A percentile compares a stretch with the other conserved stretches of the same genome.
phyloP scores from a whole-genome alignment of 2,329 filamentous ascomycete species.

The Colletotrichum gloeosporioides region DNA sequence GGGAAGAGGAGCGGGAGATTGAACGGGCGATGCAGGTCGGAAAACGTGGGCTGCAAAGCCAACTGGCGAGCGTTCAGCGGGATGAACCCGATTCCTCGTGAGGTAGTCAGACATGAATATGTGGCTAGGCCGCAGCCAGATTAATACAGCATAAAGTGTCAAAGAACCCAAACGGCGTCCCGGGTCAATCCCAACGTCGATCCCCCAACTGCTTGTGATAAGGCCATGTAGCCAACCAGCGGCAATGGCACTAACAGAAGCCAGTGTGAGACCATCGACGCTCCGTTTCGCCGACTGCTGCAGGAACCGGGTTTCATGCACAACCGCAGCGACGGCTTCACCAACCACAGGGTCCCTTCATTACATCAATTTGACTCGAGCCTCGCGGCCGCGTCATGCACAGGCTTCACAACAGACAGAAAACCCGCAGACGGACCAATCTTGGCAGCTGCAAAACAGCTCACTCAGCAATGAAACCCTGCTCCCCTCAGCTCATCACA shows the following conservation, averaged over 20 bases:
- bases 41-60: conserved; percentile 69
- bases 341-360: neutral
- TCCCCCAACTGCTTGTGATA: neutral
- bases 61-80: conserved; percentile 47
- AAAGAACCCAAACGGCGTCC: neutral
- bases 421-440: neutral
- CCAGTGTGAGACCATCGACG: neutral
- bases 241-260: neutral
- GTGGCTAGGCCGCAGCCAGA: neutral
- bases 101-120: neutral
- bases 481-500: neutral
- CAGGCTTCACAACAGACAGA: neutral
- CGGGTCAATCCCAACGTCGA: neutral
- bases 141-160: neutral
- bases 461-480: neutral
- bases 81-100: conserved; percentile 13
- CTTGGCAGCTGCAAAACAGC: neutral
- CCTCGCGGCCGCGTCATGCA: conserved; percentile 1
- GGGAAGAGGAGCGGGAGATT: conserved; percentile 72
- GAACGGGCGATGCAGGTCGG: conserved; percentile 72
- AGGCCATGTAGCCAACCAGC: too few species aligned
- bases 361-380: conserved; percentile 10
- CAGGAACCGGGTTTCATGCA: conserved; percentile 20
- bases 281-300: conserved; percentile 6
- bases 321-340: neutral